Evolutionary conservation across 352 stramenopile genomes (phyloP).

Genomic region (Nothophytophthora sp.): DNA sequence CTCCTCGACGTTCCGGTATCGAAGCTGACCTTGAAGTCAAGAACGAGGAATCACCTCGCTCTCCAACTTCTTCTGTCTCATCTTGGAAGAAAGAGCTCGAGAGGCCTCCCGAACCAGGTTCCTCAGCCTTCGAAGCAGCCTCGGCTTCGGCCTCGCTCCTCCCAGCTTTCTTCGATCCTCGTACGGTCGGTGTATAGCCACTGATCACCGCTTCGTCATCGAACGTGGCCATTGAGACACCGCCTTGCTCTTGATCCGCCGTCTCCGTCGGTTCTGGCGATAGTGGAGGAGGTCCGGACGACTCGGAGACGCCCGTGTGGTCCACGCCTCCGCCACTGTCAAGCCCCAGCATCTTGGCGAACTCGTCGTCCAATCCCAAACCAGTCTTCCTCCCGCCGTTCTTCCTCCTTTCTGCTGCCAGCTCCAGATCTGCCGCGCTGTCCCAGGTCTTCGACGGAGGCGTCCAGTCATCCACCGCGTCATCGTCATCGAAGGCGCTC

Average conservation of each 20-base stretch:
- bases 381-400: conserved; percentile 29
- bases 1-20: conserved; percentile 24
- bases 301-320: conserved; percentile 1
- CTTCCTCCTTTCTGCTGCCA: conserved; percentile 36
- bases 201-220: conserved; percentile 16
- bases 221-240: conserved; percentile 1
- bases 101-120: conserved; percentile 4
- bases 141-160: not conserved
- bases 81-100: conserved; percentile 42
- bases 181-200: conserved; percentile 11
- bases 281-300: conserved; percentile 3
- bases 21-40: conserved; percentile 20
- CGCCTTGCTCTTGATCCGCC: conserved; percentile 19
- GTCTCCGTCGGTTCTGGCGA: conserved; percentile 5
- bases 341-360: conserved; percentile 64
- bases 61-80: conserved; percentile 4
- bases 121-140: not conserved
- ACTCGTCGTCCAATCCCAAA: conserved; percentile 52
- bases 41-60: conserved; percentile 16
- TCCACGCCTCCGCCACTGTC: conserved; percentile 20
- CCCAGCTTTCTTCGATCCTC: conserved; percentile 11
- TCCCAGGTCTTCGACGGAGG: conserved; percentile 24
- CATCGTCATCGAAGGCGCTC: conserved; percentile 22
- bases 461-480: conserved; percentile 5
- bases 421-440: conserved; percentile 25